Base-by-base conservation (phyloP, 2,329 filamentous ascomycete species). In the Cryphonectria naterciae region DNA sequence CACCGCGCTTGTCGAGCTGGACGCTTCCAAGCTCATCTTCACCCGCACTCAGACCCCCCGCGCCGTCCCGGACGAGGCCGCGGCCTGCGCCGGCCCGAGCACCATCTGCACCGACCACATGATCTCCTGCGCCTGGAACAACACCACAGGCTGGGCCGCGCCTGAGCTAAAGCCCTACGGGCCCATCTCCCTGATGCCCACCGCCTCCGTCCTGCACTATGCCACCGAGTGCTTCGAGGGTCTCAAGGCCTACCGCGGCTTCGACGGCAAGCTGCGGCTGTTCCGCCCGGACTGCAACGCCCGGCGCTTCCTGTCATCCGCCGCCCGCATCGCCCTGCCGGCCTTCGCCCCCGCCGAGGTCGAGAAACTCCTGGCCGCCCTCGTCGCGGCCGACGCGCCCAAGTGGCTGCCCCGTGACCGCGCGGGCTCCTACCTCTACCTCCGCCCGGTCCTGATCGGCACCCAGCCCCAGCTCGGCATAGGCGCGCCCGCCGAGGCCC, bases 161-260 rank as follows among this genome's bases (percentile, higher is more conserved):
- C 94, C 94, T 1, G 86, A 91, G 76, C 86, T 97, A 71, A 88
- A 89, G 79, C 92, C 93, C 37, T 96, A 93, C 80, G 92, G 92
- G 0, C 91, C 93, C 15, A 83, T 97, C 68, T 86, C 86, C 73
- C 89, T 97, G 77, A 92, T 93, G 84, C 94, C 94, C 49, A 95
- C 92, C 5, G 93, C 93, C 19, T 93, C 90, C 4, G 90, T 91
- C 73, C 87, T 97, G 72, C 94, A 97, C 85, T 97, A 97, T 82
- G 94, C 93, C 15, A 97, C 93, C 64, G 92, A 95, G 81, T 97
- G 94, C 81, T 97, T 97, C 83, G 94, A 97, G 82, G 94, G 94
- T 17, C 82, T 88, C 76, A 97, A 97, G 82, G 88, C 89, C 67
- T 97, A 94, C 85, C 90, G 94, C 66, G 94, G 94, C 69, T 87